Conservation (phyloP, 192 early-diverging fungal genomes). For the Podila minutissima region DNA sequence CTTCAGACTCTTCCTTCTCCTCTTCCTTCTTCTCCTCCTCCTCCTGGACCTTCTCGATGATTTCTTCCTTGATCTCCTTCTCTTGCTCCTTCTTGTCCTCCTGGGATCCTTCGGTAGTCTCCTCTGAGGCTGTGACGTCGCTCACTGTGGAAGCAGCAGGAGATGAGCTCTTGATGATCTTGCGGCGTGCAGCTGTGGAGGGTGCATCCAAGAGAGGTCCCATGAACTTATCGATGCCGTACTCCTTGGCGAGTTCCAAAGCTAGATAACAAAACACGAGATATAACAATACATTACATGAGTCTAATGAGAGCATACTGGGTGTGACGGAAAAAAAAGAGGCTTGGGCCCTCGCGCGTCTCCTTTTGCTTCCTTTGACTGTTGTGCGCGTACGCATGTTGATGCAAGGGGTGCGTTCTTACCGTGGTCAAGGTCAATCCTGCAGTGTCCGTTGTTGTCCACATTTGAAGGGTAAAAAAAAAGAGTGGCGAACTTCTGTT, state of each 20-base stretch:
- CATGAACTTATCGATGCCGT: conserved; percentile 28
- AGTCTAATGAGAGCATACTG: neutral
- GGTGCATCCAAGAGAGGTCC: conserved; percentile 25
- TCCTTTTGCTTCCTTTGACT: neutral
- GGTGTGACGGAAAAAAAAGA: neutral
- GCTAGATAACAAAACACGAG: conserved; percentile 1
- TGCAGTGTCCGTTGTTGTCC: neutral
- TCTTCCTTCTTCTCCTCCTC: neutral
- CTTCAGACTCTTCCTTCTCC: neutral
- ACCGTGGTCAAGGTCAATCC: neutral
- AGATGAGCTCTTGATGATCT: conserved; percentile 14
- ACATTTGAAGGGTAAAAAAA: no score
- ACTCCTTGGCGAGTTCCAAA: conserved; percentile 26
- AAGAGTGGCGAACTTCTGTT: neutral
- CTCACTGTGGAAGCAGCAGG: neutral
- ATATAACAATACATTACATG: neutral
- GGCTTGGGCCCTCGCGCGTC: neutral
- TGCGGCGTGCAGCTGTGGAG: conserved; percentile 11
- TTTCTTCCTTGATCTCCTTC: neutral
- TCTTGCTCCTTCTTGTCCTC: conserved; percentile 2
- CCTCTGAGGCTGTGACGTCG: conserved; percentile 6
- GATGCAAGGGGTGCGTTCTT: neutral
- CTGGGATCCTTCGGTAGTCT: conserved; percentile 3
- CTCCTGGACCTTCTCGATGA: neutral
- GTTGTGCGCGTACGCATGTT: neutral